Evolutionary conservation across 305 asterid species (phyloP), one percentile per base, ranked within the genome.

Genomic region (Fraxinus xanthoxyloides): DNA sequence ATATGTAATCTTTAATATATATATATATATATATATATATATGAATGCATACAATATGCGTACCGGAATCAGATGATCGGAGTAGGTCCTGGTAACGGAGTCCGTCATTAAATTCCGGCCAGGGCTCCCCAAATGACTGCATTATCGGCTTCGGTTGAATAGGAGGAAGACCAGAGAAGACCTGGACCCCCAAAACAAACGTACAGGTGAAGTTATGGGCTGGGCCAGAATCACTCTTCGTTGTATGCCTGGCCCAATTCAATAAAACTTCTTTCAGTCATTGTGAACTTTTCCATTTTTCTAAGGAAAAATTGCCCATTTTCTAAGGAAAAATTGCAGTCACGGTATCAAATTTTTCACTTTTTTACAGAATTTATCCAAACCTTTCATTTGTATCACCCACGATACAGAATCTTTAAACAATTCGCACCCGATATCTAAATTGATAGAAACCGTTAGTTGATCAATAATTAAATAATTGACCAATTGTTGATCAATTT

Each of bases 41-140:
- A 35, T 56, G 31, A 9, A 36, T n/a, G 74, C 26, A 23, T 34
- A 56, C 36, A 77, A 67, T 13, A 79, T 59, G 79, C 73, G 13
- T 34, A 46, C 98, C 98, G 59, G 93, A 85, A 78, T 93, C 92
- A 59, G 88, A 51, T 46, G 86, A 78, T 59, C 90, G 91, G 87
- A 91, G 43, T 23, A 83, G 82, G 86, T 96, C 98, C 28, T 84
- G 88, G 86, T 96, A 96, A 21, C 85, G 82, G 72, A 94, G 88
- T n/a, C 98, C 98, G 79, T 88, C 92, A 85, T 94, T 96, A 74
- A 80, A 87, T 61, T 92, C 90, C 54, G 97, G 97, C 99, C 99
- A 96, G 7, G 92, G 87, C 85, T 91, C 87, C 12, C 97, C 98
- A 82, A 96, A 86, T 15, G 87, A 34, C 51, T 56, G 72, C 92